Conservation (phyloP, 2,329 filamentous ascomycete species). For the Neophaeococcomyces mojaviensis region DNA sequence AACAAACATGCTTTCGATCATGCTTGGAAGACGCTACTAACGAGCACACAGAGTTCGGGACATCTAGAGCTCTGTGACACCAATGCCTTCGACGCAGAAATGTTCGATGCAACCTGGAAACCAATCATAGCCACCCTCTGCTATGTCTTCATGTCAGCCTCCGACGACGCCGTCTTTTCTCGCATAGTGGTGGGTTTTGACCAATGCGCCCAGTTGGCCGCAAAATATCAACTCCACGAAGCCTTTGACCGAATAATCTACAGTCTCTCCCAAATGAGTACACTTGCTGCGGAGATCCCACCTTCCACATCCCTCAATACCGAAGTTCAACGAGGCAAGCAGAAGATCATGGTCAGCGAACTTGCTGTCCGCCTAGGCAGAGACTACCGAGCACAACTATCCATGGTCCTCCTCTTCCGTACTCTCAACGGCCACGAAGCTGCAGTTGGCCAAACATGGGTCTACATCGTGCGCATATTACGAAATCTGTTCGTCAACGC, state of each 20-base stretch:
- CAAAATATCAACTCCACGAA: constrained; percentile 72
- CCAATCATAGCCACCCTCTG: constrained; percentile 90
- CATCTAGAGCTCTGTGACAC: constrained; percentile 74
- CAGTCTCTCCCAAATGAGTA: constrained; percentile 84
- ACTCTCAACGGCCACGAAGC: constrained; percentile 80
- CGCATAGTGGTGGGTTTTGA: constrained; percentile 91
- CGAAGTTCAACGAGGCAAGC: constrained; percentile 77
- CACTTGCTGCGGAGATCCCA: constrained; percentile 65
- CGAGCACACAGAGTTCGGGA: constrained; percentile 72
- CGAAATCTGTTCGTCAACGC: constrained; percentile 95
- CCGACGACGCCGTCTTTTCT: constrained; percentile 90
- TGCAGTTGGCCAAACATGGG: constrained; percentile 54
- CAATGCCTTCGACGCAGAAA: constrained; percentile 92
- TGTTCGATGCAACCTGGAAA: constrained; percentile 94
- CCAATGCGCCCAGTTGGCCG: constrained; percentile 88
- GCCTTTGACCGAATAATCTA: constrained; percentile 89
- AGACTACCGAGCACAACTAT: constrained; percentile 87
- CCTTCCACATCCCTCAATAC: constrained; percentile 88
- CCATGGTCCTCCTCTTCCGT: constrained; percentile 89
- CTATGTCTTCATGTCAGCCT: constrained; percentile 98
- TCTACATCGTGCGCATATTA: constrained; percentile 79
- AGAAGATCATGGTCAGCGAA: constrained; percentile 97
- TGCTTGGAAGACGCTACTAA: constrained; percentile 87
- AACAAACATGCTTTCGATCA: constrained; percentile 96
- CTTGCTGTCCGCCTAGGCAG: constrained; percentile 91